Evolutionary conservation across 306 rosid genomes (phyloP), one percentile per base, ranked within the genome.

Genomic region (Fagus crenata): DNA sequence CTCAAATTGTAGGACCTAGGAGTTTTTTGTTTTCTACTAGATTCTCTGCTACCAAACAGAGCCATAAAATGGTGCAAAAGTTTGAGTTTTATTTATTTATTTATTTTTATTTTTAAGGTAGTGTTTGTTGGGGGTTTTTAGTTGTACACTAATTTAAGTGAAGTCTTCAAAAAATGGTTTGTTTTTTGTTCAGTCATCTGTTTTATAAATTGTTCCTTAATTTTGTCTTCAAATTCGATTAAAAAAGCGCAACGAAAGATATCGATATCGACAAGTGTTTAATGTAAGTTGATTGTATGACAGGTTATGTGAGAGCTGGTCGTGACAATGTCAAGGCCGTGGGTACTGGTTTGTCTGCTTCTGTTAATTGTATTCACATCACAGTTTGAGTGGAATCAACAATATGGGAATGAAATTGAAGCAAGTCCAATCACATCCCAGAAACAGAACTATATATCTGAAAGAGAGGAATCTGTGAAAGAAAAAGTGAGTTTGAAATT

Each of bases 381-480:
- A 3, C 89, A 89, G 79, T 80, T 89, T 6, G 93, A 89, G 82
- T 89, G 93, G 93, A 87, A 87, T 81, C 88, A 83, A 56, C 92
- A 86, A 72, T 83, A 81, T 67, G 89, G 81, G 58, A 77, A 74
- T 76, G 93, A 85, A 40, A 71, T 77, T 53, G 87, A 89, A 80
- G 81, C 75, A 12, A 82, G 77, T 69, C 83, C 87, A 55, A 75
- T 41, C 53, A 49, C 85, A 61, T 77, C 85, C 56, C 86, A 74
- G 79, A 83, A 79, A 76, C 84, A 79, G 68, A 77, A 76, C 36
- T 72, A 81, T 59, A 59, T 72, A 32, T 81, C 90, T n/a, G 90
- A 81, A 67, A 83, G 89, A 82, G 86, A 85, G 75, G 88, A 87
- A 41, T 78, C 85, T 31, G 85, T 86, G 49, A 89, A 89, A 81